These are phyloP conservation scores for Ustilago sp. DNA, from an alignment of 1,284 basidiomycete species.

Conservation along the genomic window DNA sequence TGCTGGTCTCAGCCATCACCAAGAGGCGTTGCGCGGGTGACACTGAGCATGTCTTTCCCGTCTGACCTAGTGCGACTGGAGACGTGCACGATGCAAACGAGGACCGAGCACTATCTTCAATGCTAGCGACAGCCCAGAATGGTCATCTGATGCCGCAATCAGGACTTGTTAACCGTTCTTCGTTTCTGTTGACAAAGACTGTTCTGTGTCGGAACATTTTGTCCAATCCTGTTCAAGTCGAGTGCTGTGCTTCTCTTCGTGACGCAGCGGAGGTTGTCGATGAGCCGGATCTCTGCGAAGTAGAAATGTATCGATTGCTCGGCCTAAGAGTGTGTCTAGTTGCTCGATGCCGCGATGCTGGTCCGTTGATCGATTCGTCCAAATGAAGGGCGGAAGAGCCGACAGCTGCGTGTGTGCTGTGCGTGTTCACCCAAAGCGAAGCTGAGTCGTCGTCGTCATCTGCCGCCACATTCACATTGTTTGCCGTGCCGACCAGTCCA, in stretches of 20 bases:
- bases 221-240: too few relatives aligned
- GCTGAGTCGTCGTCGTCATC: constrained; percentile 3
- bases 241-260: not conserved
- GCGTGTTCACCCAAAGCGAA: not conserved
- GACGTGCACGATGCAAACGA: too few relatives aligned
- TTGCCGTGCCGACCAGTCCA: not conserved
- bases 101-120: too few relatives aligned
- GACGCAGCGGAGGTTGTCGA: not conserved
- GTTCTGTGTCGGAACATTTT: too few relatives aligned
- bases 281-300: too few relatives aligned
- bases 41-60: too few relatives aligned
- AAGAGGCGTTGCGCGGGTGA: too few relatives aligned
- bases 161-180: not conserved
- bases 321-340: not conserved
- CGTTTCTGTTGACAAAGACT: too few relatives aligned
- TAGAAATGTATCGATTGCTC: not conserved
- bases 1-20: too few relatives aligned
- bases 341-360: not conserved
- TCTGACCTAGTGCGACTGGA: too few relatives aligned
- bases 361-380: not conserved
- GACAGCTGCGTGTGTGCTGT: constrained; percentile 3
- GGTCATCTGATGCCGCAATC: not conserved
- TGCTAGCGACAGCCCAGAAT: too few relatives aligned
- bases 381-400: not conserved
- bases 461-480: not conserved